Conservation (phyloP, 2,329 filamentous ascomycete species). For the Penicillium sp. region DNA sequence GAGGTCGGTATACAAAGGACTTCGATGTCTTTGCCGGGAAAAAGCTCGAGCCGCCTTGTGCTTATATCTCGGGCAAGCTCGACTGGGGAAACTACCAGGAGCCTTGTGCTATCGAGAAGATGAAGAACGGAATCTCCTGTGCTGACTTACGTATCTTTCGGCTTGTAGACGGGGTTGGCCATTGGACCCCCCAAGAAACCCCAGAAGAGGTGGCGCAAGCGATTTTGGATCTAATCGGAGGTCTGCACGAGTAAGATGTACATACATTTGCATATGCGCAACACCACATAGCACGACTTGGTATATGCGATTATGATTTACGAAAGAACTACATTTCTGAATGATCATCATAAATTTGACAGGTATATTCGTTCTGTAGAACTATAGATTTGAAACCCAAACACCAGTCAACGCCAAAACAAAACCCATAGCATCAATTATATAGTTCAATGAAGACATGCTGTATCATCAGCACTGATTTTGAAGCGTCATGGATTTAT, state of each 20-base stretch:
- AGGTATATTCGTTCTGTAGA: neutral
- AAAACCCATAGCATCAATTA: neutral
- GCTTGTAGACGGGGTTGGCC: conserved; percentile 61
- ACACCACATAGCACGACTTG: neutral
- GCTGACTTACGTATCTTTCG: conserved; percentile 53
- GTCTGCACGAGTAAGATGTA: neutral
- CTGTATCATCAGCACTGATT: conserved; percentile 10
- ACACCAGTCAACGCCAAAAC: conserved; percentile 4
- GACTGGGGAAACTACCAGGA: conserved; percentile 71
- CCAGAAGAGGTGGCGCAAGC: conserved; percentile 50
- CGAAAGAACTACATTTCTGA: neutral
- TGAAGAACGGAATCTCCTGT: conserved; percentile 49
- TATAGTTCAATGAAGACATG: conserved; percentile 1
- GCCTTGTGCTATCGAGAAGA: conserved; percentile 61
- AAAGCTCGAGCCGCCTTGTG: conserved; percentile 60
- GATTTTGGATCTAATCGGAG: conserved; percentile 15
- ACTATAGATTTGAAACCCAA: neutral
- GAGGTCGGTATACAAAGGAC: conserved; percentile 48
- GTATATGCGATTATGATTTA: neutral
- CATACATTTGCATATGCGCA: neutral
- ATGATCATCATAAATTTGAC: neutral
- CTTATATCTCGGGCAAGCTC: conserved; percentile 60
- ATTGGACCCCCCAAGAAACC: conserved; percentile 70
- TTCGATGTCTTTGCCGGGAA: conserved; percentile 59
- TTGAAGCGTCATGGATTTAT: conserved; percentile 14